Conservation (phyloP, 73 alveolate species). For the Paramecium tetraurelia region DNA sequence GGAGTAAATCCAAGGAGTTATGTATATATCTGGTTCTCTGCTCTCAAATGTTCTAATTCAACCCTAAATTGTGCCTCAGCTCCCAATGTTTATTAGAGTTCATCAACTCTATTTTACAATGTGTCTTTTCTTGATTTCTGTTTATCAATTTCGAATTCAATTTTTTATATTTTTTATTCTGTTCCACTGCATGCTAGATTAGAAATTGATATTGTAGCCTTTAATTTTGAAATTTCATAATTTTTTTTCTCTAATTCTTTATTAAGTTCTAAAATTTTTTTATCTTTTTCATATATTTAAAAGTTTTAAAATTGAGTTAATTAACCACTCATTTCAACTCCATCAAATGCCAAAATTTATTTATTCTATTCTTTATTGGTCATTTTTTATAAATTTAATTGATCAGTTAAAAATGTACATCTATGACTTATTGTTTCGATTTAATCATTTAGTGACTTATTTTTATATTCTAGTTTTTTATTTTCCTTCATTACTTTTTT, state of each 20-base stretch:
- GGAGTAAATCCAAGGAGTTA: background rate
- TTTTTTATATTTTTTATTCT: background rate
- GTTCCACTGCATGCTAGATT: background rate
- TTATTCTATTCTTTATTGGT: background rate
- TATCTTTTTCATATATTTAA: background rate
- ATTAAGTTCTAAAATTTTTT: background rate
- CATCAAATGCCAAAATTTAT: background rate
- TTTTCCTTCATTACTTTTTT: background rate
- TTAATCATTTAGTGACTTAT: background rate
- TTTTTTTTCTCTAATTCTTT: background rate
- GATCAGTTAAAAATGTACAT: background rate
- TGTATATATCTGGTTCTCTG: background rate
- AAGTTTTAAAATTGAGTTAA: background rate
- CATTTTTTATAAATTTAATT: background rate
- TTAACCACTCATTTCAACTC: background rate
- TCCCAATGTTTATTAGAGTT: background rate
- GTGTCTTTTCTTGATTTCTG: background rate
- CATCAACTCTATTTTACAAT: background rate
- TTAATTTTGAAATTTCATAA: slow-evolving; percentile 7
- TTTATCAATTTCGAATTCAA: background rate
- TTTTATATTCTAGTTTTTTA: background rate
- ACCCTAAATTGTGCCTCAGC: slow-evolving; percentile 7
- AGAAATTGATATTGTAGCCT: background rate
- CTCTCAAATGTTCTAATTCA: slow-evolving; percentile 13
- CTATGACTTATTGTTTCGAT: background rate